Evolutionary conservation across 2,329 filamentous ascomycete genomes (phyloP).

Genomic region (Penicillium sp.): DNA sequence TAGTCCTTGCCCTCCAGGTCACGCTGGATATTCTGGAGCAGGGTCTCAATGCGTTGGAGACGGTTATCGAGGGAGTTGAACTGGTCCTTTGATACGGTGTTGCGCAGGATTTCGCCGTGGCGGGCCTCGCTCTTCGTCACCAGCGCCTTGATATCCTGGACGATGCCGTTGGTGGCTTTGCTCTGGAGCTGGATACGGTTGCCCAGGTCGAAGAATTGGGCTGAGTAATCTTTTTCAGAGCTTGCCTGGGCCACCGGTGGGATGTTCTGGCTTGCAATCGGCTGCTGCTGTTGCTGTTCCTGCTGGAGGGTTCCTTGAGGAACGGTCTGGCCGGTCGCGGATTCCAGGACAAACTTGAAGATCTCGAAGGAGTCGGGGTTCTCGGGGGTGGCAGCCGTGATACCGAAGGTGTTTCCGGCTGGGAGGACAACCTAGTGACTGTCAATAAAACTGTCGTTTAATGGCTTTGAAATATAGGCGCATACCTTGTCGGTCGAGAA

Average conservation of each 20-base stretch:
- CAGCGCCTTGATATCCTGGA: conserved; percentile 55
- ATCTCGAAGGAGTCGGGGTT: conserved; percentile 93
- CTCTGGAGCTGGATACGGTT: conserved; percentile 70
- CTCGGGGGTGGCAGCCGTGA: conserved; percentile 86
- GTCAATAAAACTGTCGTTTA: not conserved
- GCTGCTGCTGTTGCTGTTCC: conserved; percentile 23
- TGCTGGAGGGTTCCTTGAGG: conserved; percentile 17
- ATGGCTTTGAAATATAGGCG: not conserved
- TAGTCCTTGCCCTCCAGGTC: conserved; percentile 61
- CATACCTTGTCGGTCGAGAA: conserved; percentile 72
- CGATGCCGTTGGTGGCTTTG: conserved; percentile 59
- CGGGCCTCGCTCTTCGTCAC: conserved; percentile 54
- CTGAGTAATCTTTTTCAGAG: conserved; percentile 33
- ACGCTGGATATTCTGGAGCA: conserved; percentile 52
- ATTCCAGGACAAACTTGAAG: conserved; percentile 79
- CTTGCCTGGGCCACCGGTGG: conserved; percentile 30
- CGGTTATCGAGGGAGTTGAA: conserved; percentile 46
- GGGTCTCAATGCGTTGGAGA: conserved; percentile 56
- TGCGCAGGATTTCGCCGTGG: conserved; percentile 52
- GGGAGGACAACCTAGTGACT: conserved; percentile 67
- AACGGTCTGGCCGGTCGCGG: conserved; percentile 31
- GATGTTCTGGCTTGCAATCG: conserved; percentile 23
- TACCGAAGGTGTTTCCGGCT: conserved; percentile 76
- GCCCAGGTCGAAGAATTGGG: conserved; percentile 81
- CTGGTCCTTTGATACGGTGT: conserved; percentile 38